Conservation (phyloP, 257 asterid species). For the Capsicum rhomboideum region DNA sequence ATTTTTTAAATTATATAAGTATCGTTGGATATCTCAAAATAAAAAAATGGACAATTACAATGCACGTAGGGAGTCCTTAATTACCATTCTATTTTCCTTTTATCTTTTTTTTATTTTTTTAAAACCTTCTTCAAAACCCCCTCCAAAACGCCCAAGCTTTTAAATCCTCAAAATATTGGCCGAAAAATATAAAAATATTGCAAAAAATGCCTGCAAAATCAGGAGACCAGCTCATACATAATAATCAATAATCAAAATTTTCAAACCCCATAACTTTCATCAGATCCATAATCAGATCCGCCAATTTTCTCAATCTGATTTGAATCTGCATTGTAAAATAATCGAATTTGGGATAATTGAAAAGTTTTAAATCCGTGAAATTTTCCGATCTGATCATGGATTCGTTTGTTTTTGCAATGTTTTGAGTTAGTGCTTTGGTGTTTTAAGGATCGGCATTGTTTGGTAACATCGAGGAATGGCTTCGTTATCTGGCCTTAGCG, state of each 20-base stretch:
- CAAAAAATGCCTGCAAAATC: not conserved
- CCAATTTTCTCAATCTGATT: not conserved
- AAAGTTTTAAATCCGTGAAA: not conserved
- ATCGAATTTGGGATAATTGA: not conserved
- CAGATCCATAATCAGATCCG: conserved; percentile 8
- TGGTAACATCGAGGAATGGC: conserved; percentile 31
- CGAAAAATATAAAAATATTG: not conserved
- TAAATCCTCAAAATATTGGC: not conserved
- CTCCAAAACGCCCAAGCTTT: conserved; percentile 3
- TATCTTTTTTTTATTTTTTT: not conserved
- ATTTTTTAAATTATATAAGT: too few relatives aligned
- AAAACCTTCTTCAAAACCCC: not conserved
- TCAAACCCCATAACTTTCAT: not conserved
- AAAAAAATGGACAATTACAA: too few relatives aligned
- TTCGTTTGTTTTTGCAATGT: not conserved
- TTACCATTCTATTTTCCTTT: too few relatives aligned
- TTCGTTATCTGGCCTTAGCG: conserved; percentile 47
- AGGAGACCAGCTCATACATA: conserved; percentile 2
- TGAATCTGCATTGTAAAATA: not conserved
- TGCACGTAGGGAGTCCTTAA: too few relatives aligned
- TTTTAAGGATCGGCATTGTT: not conserved
- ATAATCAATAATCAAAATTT: not conserved
- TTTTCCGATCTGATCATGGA: not conserved
- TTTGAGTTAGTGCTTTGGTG: not conserved
- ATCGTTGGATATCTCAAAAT: too few relatives aligned